Evolutionary conservation across 495 filamentous ascomycete species (phyloP), one percentile per base, ranked within the genome.

Genomic region (Hyaloscypha hepaticicola): DNA sequence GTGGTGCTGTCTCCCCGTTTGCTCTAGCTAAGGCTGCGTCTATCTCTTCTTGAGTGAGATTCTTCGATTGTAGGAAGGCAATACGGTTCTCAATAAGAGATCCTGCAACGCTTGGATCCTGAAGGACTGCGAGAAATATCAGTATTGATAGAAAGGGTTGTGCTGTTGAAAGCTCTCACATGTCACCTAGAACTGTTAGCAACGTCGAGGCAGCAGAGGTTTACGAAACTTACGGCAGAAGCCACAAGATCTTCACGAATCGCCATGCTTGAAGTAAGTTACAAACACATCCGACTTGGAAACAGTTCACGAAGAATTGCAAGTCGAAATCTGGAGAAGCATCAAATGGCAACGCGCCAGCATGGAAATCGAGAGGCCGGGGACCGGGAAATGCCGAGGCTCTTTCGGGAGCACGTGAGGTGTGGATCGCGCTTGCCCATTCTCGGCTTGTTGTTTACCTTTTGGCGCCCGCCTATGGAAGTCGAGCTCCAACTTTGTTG

Each of bases 51-150:
- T 92, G 90, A 3, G 94, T 97, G 19, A 99, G 83, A 72, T 98
- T 97, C 77, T 99, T 99, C 0, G 94, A 96, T 74, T 94, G 90
- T 22, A 99, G 83, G 69, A 99, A 99, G 16, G 92, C 89, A 60
- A 97, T 81, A 61, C 91, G 85, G 77, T 96, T 97, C 68, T 98
- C 96, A 60, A 96, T 78, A n/a, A 96, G 88, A 1, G 94, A 92
- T 2, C 85, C 84, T n/a, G 91, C 85, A 58, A 98, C 93, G 41
- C 87, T 91, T 11, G 95, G 93, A 73, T 99, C 94, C 79, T 91
- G 90, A 57, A 99, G 87, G 74, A 99, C 94, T 97, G 68, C 55
- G 53, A 38, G 56, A 7, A 29, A 26, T 5, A 33, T 64, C 49
- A 71, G 59, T 28, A 68, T 70, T 45, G 49, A 70, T 11, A 55